These are phyloP conservation scores for Chenopodium suecicum DNA, from an alignment of 148 eudicot genomes.

Conservation along the genomic window DNA sequence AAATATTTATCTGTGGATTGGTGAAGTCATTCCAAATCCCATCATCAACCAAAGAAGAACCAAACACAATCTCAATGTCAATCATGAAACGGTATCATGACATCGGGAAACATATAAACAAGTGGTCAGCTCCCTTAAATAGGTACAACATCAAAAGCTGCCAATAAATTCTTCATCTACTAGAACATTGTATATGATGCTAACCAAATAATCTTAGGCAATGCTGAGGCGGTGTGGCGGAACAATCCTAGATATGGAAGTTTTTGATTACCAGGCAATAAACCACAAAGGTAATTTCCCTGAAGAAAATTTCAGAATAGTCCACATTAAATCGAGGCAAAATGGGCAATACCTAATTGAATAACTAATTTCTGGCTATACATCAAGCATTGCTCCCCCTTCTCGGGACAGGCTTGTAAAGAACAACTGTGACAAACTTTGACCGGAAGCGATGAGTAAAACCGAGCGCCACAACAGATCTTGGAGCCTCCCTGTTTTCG, in stretches of 20 bases:
- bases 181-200: constrained; percentile 8
- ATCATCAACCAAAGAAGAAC: constrained; percentile 4
- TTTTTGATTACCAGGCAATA: constrained; percentile 12
- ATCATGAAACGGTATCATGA: neutral
- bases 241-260: constrained; percentile 15
- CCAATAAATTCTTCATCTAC: constrained; percentile 15
- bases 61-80: constrained; percentile 10
- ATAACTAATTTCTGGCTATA: constrained; percentile 25
- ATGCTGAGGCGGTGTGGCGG: neutral
- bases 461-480: constrained; percentile 87
- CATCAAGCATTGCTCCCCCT: constrained; percentile 61
- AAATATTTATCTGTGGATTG: neutral
- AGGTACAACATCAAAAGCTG: constrained; percentile 8
- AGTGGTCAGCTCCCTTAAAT: constrained; percentile 17
- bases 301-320: constrained; percentile 2
- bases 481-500: constrained; percentile 73
- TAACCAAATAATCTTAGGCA: constrained; percentile 20
- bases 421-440: constrained; percentile 85
- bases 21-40: neutral
- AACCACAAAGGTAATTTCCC: constrained; percentile 1
- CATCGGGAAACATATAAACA: constrained; percentile 16
- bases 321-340: constrained; percentile 22
- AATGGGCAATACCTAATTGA: constrained; percentile 26
- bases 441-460: constrained; percentile 85
- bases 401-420: constrained; percentile 84